Evolutionary conservation across 768 basidiomycete genomes (phyloP).

Genomic region (Psilocybe cyanescens): DNA sequence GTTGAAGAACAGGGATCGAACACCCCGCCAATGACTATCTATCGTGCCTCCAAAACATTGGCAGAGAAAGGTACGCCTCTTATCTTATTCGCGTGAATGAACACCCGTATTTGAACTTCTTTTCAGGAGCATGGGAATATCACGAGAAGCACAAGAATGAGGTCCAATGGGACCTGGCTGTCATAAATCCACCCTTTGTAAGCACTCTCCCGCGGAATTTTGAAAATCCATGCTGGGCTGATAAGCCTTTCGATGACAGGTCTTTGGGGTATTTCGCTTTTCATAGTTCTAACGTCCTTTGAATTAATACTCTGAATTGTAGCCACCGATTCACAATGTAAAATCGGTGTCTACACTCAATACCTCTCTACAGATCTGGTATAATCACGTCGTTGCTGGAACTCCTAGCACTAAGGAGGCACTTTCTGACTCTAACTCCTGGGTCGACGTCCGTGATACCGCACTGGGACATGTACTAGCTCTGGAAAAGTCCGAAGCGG

Average conservation of each 20-base stretch:
- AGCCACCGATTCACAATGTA: slow-evolving; percentile 37
- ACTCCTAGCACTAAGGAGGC: slow-evolving; percentile 22
- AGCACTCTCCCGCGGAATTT: not conserved
- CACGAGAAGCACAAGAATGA: slow-evolving; percentile 43
- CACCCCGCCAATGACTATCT: slow-evolving; percentile 38
- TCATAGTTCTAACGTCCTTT: not conserved
- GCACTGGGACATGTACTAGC: slow-evolving; percentile 59
- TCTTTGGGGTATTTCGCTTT: slow-evolving; percentile 11
- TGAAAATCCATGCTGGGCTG: not conserved
- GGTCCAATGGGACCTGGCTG: slow-evolving; percentile 53
- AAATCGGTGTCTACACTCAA: no score
- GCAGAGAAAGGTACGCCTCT: slow-evolving; percentile 56
- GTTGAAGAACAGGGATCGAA: slow-evolving; percentile 47
- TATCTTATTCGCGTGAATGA: not conserved
- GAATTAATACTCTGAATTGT: not conserved
- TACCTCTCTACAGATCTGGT: no score
- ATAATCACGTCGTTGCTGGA: slow-evolving; percentile 19
- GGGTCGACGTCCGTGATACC: slow-evolving; percentile 58
- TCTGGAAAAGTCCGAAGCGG: slow-evolving; percentile 52
- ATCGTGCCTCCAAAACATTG: slow-evolving; percentile 66
- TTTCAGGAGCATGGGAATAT: slow-evolving; percentile 44
- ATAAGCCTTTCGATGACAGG: not conserved
- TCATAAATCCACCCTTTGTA: slow-evolving; percentile 52
- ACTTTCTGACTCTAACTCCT: slow-evolving; percentile 25
- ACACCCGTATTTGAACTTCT: not conserved